Base-by-base conservation (phyloP, 2,329 filamentous ascomycete species). In the Ophiostoma himal-ulmi region DNA sequence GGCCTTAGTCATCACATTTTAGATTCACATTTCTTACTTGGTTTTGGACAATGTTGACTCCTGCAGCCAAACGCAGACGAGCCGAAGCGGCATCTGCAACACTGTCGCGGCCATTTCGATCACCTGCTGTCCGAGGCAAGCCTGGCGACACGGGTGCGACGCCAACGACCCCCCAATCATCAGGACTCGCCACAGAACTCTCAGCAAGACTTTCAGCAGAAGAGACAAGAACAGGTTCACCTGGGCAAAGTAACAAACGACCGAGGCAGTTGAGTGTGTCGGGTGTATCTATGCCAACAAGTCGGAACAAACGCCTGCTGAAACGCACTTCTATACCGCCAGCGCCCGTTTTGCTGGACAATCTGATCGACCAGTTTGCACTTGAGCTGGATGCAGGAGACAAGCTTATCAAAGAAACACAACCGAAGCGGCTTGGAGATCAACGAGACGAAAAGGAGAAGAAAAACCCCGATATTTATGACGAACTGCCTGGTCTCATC, bases 31-130 rank as follows among this genome's bases (percentile, higher is more conserved):
- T 44, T 44, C 13, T 44, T 17, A 48, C 30, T 30, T n/a, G 6
- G 5, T 20, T 5, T 17, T 20, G 6, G 44, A 48, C 44, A 20
- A 75, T 74, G 74, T 65, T 69, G 70, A 75, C 74, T 1, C 84
- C 83, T 70, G 79, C 83, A 70, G 82, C 82, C 41, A 74, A 74
- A 68, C 88, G 89, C 22, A 70, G 71, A 68, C 88, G 89, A 73
- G 80, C 90, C 73, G 83, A 89, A 71, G 80, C 84, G 64, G 83
- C 86, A 54, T 79, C 83, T 30, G 82, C 82, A n/a, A 84, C 85
- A 7, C 84, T 92, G 67, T 84, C 85, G 73, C 90, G 89, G 76
- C 90, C 90, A 0, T 93, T 93, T 80, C 88, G 89, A 74, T 92
- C 90, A 65, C 90, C 89, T 2, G 75, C 57, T 1, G 65, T 73